Evolutionary conservation across 768 basidiomycete genomes (phyloP), one percentile per base, ranked within the genome.

Genomic region (Auricularia auricula-judae): DNA sequence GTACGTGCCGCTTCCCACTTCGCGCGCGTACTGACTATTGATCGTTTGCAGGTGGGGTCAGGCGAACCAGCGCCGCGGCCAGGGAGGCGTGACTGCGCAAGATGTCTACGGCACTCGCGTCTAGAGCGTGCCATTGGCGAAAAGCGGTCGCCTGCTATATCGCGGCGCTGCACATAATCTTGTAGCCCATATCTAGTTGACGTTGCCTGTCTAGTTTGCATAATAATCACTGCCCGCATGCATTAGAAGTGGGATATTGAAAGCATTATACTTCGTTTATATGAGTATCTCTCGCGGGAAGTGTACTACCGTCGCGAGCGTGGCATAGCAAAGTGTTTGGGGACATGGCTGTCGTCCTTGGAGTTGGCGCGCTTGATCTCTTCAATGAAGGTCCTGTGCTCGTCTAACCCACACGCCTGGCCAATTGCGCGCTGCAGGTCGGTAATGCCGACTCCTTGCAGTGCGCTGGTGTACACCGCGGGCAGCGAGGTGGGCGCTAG

Each of bases 51-150:
- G 90, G 72, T 93, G 91, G 91, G 91, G 89, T 3, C 87, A 92
- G 70, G 86, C 90, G 64, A 91, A 93, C 77, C 83, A 87, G 70
- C 85, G 86, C 73, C 91, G 88, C 74, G 91, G 92, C 5, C 89
- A 91, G 70, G 84, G 82, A 58, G 89, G 93, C 61, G 88, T 92
- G 65, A 73, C 79, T 3, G 81, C 89, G 64, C 80, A 87, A 70
- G 90, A 93, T 70, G 92, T 93, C 39, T 93, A 95, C 72, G 85
- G 86, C 42, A 79, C 77, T 69, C 84, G 87, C 35, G 76, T 81
- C 36, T 76, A 42, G 39, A 29, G 29, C 29, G 29, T 29, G 29
- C 29, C 29, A 0, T 29, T 29, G 29, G 0, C 29, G 29, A 29
- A 29, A 29, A 29, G 29, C 29, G 29, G 29, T 29, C 29, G 29